Conservation (phyloP, 2,329 filamentous ascomycete genomes). For the Trichoderma citrinoviride region DNA sequence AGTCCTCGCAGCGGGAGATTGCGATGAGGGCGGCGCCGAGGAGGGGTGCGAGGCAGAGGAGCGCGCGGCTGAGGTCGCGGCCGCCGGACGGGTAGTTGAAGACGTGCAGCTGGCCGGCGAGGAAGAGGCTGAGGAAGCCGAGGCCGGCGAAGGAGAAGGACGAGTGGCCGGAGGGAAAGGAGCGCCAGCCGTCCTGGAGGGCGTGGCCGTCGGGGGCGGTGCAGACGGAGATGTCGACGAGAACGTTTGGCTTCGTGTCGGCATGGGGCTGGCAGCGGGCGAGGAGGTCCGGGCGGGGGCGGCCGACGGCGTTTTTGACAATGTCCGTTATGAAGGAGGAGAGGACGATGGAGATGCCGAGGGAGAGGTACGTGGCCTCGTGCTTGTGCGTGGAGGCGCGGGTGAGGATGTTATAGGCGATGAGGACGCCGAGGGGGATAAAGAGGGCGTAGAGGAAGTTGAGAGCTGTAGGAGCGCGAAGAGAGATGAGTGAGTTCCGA, state of each 20-base stretch:
- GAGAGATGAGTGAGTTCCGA: background rate
- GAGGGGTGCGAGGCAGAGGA: conserved; percentile 58
- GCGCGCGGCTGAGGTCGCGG: conserved; percentile 53
- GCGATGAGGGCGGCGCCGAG: conserved; percentile 65
- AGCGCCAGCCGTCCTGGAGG: conserved; percentile 80
- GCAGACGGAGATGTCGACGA: conserved; percentile 68
- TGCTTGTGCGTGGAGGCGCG: conserved; percentile 71
- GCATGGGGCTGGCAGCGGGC: conserved; percentile 74
- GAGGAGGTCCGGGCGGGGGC: conserved; percentile 62
- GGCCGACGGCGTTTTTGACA: conserved; percentile 82
- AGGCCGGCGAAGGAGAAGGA: conserved; percentile 77
- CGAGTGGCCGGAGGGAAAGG: conserved; percentile 77
- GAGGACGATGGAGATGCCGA: conserved; percentile 72
- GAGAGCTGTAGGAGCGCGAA: conserved; percentile 47
- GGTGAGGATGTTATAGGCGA: conserved; percentile 61
- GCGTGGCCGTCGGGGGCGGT: conserved; percentile 66
- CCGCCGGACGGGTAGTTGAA: conserved; percentile 46
- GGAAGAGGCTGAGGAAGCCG: conserved; percentile 68
- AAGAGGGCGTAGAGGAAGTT: conserved; percentile 77
- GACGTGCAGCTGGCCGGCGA: conserved; percentile 64
- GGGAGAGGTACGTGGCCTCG: conserved; percentile 80
- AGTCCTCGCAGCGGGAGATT: conserved; percentile 67
- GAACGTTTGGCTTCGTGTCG: conserved; percentile 46
- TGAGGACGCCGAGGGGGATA: conserved; percentile 65
- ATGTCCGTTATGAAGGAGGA: conserved; percentile 83